These are phyloP conservation scores for Ophiostoma sp. DNA, from an alignment of 2,329 filamentous ascomycete species.

Conservation along the genomic window DNA sequence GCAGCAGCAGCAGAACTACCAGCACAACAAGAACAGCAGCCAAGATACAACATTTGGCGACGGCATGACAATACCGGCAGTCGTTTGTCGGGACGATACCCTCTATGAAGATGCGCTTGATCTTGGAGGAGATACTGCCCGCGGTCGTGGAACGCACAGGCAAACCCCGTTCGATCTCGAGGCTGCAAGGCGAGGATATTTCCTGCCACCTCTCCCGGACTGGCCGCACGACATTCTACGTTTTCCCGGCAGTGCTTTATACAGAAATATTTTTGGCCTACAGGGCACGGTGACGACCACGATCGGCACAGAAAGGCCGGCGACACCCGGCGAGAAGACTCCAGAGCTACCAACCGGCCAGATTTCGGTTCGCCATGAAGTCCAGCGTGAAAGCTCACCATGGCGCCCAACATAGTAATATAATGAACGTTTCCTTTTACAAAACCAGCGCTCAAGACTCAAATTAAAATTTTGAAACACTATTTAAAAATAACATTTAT, in stretches of 20 bases:
- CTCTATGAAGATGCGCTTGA: neutral
- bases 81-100: neutral
- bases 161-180: neutral
- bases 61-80: neutral
- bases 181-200: neutral
- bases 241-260: neutral
- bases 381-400: neutral
- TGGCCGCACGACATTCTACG: neutral
- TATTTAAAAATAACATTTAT: too few species aligned
- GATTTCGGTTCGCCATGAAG: neutral
- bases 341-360: neutral
- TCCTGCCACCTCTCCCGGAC: neutral
- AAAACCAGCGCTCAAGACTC: too few species aligned
- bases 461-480: too few species aligned
- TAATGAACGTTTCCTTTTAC: neutral
- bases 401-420: neutral
- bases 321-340: neutral
- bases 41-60: neutral
- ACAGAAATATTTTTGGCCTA: neutral
- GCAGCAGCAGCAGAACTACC: neutral
- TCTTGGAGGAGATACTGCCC: neutral
- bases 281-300: conserved; percentile 6
- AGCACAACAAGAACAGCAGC: neutral
- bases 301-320: neutral
- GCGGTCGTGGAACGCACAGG: neutral